Percentiles rank a stretch among this genome's conserved stretches.
phyloP scores from a whole-genome alignment of 148 eudicot genomes.

The Camellia lanceoleosa region DNA sequence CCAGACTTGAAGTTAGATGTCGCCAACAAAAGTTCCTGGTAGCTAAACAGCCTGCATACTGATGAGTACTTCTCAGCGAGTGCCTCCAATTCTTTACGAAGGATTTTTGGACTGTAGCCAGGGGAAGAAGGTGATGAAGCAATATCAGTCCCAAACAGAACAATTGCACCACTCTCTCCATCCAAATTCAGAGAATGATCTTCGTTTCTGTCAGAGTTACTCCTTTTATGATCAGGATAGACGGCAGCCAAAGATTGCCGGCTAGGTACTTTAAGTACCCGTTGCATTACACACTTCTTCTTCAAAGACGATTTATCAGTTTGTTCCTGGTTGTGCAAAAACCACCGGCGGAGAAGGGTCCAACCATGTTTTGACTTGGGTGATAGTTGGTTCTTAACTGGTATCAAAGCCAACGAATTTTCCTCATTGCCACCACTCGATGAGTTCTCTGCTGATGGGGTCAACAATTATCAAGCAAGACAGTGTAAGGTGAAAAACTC shows the following conservation, averaged over 20 bases:
- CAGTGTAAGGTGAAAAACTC: conserved; percentile 41
- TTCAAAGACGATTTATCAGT: conserved; percentile 28
- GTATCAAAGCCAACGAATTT: conserved; percentile 50
- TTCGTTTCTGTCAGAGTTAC: conserved; percentile 20
- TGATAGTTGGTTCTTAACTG: conserved; percentile 27
- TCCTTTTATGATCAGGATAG: conserved; percentile 17
- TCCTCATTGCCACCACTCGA: conserved; percentile 23
- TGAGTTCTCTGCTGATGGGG: conserved; percentile 19
- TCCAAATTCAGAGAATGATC: conserved; percentile 27
- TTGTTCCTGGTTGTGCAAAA: conserved; percentile 25
- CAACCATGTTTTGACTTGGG: conserved; percentile 57
- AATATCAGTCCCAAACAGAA: conserved; percentile 29
- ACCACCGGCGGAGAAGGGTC: conserved; percentile 47
- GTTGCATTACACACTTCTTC: conserved; percentile 48
- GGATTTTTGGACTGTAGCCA: conserved; percentile 16
- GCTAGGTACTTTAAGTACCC: conserved; percentile 42
- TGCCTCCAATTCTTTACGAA: conserved; percentile 42
- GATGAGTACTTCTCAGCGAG: conserved; percentile 58
- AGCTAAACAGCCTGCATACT: conserved; percentile 52
- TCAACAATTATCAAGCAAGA: conserved; percentile 13
- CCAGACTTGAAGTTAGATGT: conserved; percentile 59
- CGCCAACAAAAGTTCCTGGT: conserved; percentile 59
- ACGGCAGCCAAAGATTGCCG: conserved; percentile 23
- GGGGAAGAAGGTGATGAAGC: conserved; percentile 21
- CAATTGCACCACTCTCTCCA: conserved; percentile 44